phyloP scores from a whole-genome alignment of 306 rosid species.

The Trichosanthes cucumerina region DNA sequence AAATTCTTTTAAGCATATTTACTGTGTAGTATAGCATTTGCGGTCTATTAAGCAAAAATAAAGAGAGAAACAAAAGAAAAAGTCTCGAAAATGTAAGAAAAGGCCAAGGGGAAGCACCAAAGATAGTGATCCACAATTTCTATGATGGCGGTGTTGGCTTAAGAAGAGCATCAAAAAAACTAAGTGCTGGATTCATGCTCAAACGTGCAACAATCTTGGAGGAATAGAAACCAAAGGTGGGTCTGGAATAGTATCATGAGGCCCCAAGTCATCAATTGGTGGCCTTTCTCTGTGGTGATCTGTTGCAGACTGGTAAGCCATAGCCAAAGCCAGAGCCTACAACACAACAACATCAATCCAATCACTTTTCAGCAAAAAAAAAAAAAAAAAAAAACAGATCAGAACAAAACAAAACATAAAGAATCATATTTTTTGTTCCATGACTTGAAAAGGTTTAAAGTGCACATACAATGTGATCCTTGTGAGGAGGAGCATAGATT shows the following conservation, averaged over 20 bases:
- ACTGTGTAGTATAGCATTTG: not conserved
- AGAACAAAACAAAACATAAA: not conserved
- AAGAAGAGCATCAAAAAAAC: not conserved
- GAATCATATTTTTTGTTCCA: not conserved
- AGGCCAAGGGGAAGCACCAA: not conserved
- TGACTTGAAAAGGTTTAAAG: not conserved
- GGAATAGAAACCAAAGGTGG: slow-evolving; percentile 18
- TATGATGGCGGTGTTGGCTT: not conserved
- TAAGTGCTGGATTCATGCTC: not conserved
- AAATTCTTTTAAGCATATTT: too few species aligned
- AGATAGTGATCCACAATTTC: not conserved
- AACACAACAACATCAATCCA: not conserved
- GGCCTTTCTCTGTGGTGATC: slow-evolving; percentile 57
- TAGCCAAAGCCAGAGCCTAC: slow-evolving; percentile 57
- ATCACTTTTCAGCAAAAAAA: not conserved
- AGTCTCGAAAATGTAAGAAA: not conserved
- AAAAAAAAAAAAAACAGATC: too few species aligned
- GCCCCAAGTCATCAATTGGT: slow-evolving; percentile 51
- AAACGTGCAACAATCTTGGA: slow-evolving; percentile 19
- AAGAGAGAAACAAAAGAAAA: not conserved
- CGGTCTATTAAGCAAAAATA: too few species aligned
- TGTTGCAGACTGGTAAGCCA: slow-evolving; percentile 64
- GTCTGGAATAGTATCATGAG: slow-evolving; percentile 27
- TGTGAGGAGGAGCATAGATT: slow-evolving; percentile 52
- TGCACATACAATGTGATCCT: slow-evolving; percentile 40